A percentile compares a stretch with the other conserved stretches of the same genome.
These are phyloP conservation scores for Incumbomyces delicatus DNA, from an alignment of 2,329 filamentous ascomycete species.

Conservation along the genomic window DNA sequence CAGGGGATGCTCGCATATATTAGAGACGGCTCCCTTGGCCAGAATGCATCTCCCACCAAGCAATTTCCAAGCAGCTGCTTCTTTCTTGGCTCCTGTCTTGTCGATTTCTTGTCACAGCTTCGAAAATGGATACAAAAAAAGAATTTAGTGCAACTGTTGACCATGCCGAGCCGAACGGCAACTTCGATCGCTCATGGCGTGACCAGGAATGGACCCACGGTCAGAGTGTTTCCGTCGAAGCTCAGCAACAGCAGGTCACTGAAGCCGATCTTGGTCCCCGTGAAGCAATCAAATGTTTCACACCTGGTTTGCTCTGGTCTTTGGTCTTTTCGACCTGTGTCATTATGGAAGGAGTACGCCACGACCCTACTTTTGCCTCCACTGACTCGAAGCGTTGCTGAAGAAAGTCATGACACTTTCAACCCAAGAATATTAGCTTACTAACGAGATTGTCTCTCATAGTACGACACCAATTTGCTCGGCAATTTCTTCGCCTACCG, in stretches of 20 bases:
- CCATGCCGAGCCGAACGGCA: conserved; percentile 8
- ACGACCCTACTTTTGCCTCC: too few species aligned
- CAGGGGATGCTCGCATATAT: too few species aligned
- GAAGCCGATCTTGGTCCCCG: conserved; percentile 16
- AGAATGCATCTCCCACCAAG: too few species aligned
- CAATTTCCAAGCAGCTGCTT: too few species aligned
- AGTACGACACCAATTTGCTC: conserved; percentile 43
- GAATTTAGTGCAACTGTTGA: not conserved
- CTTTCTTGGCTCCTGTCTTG: too few species aligned
- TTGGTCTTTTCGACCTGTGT: conserved; percentile 37
- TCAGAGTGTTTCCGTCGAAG: conserved; percentile 9
- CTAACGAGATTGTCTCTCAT: not conserved
- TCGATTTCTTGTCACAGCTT: too few species aligned
- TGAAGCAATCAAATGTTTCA: conserved; percentile 17
- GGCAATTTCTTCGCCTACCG: conserved; percentile 41
- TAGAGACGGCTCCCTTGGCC: too few species aligned
- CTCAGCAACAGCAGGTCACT: conserved; percentile 8
- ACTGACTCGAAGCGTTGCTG: too few species aligned
- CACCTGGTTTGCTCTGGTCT: conserved; percentile 26
- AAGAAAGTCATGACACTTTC: too few species aligned
- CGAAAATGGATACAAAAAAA: too few species aligned
- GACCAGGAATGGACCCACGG: conserved; percentile 11
- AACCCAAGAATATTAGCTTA: not conserved
- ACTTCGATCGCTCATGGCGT: conserved; percentile 12
- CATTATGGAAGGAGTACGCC: conserved; percentile 38